Evolutionary conservation across 495 filamentous ascomycete genomes (phyloP).

Genomic region (Penicillium pulvis): DNA sequence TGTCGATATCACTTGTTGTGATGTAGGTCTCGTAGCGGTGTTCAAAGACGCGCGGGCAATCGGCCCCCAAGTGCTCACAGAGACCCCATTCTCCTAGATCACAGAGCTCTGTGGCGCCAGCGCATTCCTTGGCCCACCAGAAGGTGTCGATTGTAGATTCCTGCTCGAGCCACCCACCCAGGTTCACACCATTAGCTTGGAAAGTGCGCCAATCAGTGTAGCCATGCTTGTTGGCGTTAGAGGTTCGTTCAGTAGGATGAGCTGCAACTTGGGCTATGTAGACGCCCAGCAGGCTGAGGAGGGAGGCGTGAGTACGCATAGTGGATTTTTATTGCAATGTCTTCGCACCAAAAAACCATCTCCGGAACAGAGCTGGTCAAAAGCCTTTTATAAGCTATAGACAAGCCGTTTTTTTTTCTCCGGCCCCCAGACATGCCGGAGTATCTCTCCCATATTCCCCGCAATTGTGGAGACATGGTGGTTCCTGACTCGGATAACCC

Average conservation of each 20-base stretch:
- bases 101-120: conserved; percentile 21
- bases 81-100: conserved; percentile 32
- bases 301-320: conserved; percentile 1
- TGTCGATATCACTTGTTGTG: conserved; percentile 32
- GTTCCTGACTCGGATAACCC: background rate
- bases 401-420: background rate
- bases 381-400: background rate
- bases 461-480: conserved; percentile 4
- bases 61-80: conserved; percentile 26
- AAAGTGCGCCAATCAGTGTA: conserved; percentile 34
- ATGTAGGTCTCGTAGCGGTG: conserved; percentile 35
- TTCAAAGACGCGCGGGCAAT: conserved; percentile 28
- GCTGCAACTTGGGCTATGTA: background rate
- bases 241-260: background rate
- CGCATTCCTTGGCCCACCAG: conserved; percentile 28
- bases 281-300: conserved; percentile 2
- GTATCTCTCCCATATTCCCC: conserved; percentile 11
- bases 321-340: background rate
- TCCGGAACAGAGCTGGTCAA: background rate
- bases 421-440: background rate
- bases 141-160: conserved; percentile 34
- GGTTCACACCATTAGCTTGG: conserved; percentile 31
- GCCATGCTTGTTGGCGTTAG: conserved; percentile 3
- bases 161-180: conserved; percentile 39
- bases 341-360: background rate